Evolutionary conservation across 1,284 basidiomycete species (phyloP).

Genomic region (Cystobasidiaceae sp.): DNA sequence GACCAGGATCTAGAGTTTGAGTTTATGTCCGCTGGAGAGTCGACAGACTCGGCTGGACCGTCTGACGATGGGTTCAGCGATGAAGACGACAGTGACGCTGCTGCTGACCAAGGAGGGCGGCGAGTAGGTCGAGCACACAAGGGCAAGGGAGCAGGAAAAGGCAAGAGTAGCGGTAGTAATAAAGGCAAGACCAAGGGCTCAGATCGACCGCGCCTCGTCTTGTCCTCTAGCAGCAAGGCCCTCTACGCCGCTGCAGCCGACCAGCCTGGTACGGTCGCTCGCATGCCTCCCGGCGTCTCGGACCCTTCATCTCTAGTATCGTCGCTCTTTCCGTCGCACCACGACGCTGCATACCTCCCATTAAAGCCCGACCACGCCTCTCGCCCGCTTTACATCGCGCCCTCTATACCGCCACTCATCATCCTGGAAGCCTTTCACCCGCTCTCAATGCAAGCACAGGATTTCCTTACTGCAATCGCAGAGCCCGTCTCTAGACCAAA

Average conservation of each 20-base stretch:
- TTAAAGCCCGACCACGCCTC: slow-evolving; percentile 84
- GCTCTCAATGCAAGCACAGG: slow-evolving; percentile 95
- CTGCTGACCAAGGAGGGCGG: too few species aligned
- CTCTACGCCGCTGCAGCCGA: slow-evolving; percentile 15
- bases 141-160: background rate
- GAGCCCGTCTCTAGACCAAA: slow-evolving; percentile 98
- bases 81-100: background rate
- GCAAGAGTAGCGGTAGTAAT: background rate
- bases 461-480: slow-evolving; percentile 95
- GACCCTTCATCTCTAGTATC: slow-evolving; percentile 23
- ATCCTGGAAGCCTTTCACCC: slow-evolving; percentile 94
- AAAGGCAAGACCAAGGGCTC: slow-evolving; percentile 8
- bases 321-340: slow-evolving; percentile 16
- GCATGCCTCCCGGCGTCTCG: slow-evolving; percentile 15
- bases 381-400: slow-evolving; percentile 89
- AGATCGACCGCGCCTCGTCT: slow-evolving; percentile 2
- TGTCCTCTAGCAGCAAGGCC: slow-evolving; percentile 23
- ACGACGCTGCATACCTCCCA: slow-evolving; percentile 74
- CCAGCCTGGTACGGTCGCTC: slow-evolving; percentile 9
- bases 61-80: slow-evolving; percentile 1
- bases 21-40: slow-evolving; percentile 25
- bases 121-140: too few species aligned
- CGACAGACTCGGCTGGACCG: slow-evolving; percentile 26
- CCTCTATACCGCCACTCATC: slow-evolving; percentile 78
- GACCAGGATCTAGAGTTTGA: slow-evolving; percentile 28